Base-by-base conservation (phyloP, 179 eudicot species). In the Nepenthes alata region DNA sequence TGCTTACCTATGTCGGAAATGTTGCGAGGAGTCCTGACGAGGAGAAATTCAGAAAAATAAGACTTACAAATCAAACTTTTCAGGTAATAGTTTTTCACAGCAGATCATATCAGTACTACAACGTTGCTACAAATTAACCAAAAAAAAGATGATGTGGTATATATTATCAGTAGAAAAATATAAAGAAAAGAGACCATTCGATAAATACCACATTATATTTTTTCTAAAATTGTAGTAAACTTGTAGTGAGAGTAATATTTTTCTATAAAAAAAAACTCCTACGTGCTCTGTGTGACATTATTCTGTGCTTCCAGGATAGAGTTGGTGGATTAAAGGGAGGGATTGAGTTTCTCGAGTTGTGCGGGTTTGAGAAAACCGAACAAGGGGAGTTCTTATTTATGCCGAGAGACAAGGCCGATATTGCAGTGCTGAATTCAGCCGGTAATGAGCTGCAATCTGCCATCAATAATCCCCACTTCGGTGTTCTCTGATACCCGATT, bases 271-370 rank as follows among this genome's bases (percentile, higher is more conserved):
- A 25, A 25, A 25, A 25, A 0, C 25, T 25, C 1, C 1, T 25
- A 25, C 25, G 25, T 25, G 25, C 25, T 25, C 25, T 25, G 25
- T 25, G 25, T 25, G 25, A 25, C 25, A 25, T 25, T 48, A n/a
- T 62, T 56, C 25, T 63, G 55, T 60, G 57, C 35, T 61, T 45
- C 57, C 89, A 94, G 99, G 95, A 93, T 61, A 75, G 94, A 75
- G 94, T 94, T 69, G 99, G 97, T 34, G 79, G 87, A 63, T 60
- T 94, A 80, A 78, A 79, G 74, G 99, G 94, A 54, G 99, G 99
- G 63, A 77, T 90, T 5, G 89, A 87, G 67, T 94, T 94, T 77
- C 94, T 94, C 37, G 96, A 90, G 78, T 73, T 85, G 13, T 94
- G 97, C 62, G 99, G 97, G 52, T 94, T 94, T 47, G 91, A 81